A percentile compares a stretch with the other conserved stretches of the same genome.
Evolutionary conservation across 768 basidiomycete species (phyloP).

Genomic region (Cyclocybe aegerita): DNA sequence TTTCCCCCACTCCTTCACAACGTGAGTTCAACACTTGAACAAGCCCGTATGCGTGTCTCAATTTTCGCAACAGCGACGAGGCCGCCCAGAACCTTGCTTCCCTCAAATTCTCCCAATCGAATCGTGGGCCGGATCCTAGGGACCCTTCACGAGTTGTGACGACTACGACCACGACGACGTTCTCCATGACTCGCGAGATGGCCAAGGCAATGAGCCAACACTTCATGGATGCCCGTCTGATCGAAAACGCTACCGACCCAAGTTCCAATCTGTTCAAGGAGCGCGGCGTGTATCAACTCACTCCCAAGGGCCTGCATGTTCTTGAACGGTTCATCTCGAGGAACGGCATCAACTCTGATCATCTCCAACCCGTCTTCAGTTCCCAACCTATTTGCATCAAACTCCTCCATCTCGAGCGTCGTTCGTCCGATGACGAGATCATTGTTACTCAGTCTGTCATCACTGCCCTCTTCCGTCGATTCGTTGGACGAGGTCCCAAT

Average conservation of each 20-base stretch:
- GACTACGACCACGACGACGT: slow-evolving; percentile 98
- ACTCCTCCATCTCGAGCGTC: slow-evolving; percentile 93
- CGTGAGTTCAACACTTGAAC: slow-evolving; percentile 53
- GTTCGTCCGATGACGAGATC: slow-evolving; percentile 93
- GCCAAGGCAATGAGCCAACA: slow-evolving; percentile 99
- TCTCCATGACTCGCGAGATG: slow-evolving; percentile 99
- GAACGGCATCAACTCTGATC: slow-evolving; percentile 96
- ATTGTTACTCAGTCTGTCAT: slow-evolving; percentile 93
- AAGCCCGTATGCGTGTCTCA: slow-evolving; percentile 10
- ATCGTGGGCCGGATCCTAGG: slow-evolving; percentile 96
- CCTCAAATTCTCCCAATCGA: slow-evolving; percentile 98
- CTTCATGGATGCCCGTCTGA: slow-evolving; percentile 98
- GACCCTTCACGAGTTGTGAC: slow-evolving; percentile 98
- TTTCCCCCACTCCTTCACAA: slow-evolving; percentile 93
- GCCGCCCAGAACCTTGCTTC: slow-evolving; percentile 91
- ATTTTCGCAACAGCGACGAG: slow-evolving; percentile 69
- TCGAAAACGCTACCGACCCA: slow-evolving; percentile 94
- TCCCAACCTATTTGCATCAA: slow-evolving; percentile 97
- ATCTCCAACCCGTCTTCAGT: slow-evolving; percentile 85
- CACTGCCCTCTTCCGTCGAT: slow-evolving; percentile 94
- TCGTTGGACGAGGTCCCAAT: slow-evolving; percentile 86
- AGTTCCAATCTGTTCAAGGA: slow-evolving; percentile 93
- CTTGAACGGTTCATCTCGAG: slow-evolving; percentile 99
- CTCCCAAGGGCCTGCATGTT: slow-evolving; percentile 97
- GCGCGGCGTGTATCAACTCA: slow-evolving; percentile 92